Base-by-base conservation (phyloP, 1,139 yeast species). In the Suhomyces guaymorum region DNA sequence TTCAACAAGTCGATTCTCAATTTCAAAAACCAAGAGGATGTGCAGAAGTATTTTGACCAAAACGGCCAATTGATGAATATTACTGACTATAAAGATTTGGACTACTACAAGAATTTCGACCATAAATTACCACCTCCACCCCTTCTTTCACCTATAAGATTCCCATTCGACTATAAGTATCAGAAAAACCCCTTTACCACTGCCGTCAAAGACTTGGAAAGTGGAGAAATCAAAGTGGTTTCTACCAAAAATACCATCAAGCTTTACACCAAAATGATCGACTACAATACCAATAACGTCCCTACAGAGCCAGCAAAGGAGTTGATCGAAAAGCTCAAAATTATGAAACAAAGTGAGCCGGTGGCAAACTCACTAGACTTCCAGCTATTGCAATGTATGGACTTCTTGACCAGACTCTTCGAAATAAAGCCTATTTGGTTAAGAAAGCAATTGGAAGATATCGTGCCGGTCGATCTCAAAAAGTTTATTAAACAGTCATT, bases 71-170 rank as follows among this genome's bases (percentile, higher is more conserved):
- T 68, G 49, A 57, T 63, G 29, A 58, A 58, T 24, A 53, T 63
- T 14, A 37, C 49, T 17, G 75, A 68, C 49, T 61, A 52, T 40
- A 55, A 54, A 32, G 52, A 61, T 17, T 39, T 46, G 4, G 45
- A 51, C 31, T 41, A 51, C 28, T 57, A 60, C 44, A 48, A 63
- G 13, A 69, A 72, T 50, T 55, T 59, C 26, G 78, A 80, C 46
- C 75, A 80, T 43, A 87, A 86, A 42, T 55, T 90, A 15, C 82
- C 94, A 2, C 96, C 97, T 0, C 95, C 97, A 2, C 92, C 97
- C 1, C 61, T 85, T 30, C 84, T 88, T 47, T 82, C 96, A 2
- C 78, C 84, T 23, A 75, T 83, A 7, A 74, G 80, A 21, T 77
- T 83, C 39, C 96, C 97, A 2, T 84, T 78, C 53, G 77, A 78